Conservation (phyloP, 2,329 filamentous ascomycete species). For the Monilinia vaccinii-corymbosi region DNA sequence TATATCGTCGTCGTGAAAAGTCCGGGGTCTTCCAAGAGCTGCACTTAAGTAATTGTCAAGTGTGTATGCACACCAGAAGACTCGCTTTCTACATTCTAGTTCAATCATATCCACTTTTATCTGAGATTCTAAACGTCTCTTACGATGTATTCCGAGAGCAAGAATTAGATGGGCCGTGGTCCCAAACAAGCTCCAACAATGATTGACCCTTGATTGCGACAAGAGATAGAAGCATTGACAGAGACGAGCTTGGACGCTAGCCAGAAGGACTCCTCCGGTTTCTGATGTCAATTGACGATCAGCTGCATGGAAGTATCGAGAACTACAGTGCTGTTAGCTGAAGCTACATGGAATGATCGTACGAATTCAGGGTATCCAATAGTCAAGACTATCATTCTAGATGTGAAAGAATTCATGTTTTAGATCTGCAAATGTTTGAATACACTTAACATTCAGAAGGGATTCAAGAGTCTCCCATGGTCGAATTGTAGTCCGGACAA, state of each 20-base stretch:
- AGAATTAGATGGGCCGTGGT: conserved; percentile 29
- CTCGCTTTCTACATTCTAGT: conserved; percentile 41
- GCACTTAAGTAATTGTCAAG: conserved; percentile 56
- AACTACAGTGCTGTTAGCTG: conserved; percentile 15
- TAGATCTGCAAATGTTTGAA: neutral
- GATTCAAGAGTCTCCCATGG: neutral
- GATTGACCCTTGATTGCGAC: conserved; percentile 30
- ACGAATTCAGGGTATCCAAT: neutral
- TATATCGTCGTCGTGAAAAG: conserved; percentile 57
- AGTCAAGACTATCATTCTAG: neutral
- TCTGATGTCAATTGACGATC: conserved; percentile 29
- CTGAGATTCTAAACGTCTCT: conserved; percentile 14
- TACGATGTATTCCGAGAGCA: conserved; percentile 29
- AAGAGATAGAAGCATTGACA: conserved; percentile 31
- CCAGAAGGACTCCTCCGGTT: conserved; percentile 28
- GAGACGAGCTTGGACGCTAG: conserved; percentile 34
- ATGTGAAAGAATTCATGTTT: neutral
- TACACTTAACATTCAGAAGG: neutral
- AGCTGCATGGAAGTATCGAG: conserved; percentile 23
- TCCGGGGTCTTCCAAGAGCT: conserved; percentile 49
- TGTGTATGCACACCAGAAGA: conserved; percentile 58
- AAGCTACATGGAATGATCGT: conserved; percentile 11
- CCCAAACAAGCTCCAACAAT: conserved; percentile 31
- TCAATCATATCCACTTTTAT: conserved; percentile 31
- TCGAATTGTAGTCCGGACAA: neutral